Conservation (phyloP, 495 filamentous ascomycete genomes). For the Aspergillus egyptiacus region DNA sequence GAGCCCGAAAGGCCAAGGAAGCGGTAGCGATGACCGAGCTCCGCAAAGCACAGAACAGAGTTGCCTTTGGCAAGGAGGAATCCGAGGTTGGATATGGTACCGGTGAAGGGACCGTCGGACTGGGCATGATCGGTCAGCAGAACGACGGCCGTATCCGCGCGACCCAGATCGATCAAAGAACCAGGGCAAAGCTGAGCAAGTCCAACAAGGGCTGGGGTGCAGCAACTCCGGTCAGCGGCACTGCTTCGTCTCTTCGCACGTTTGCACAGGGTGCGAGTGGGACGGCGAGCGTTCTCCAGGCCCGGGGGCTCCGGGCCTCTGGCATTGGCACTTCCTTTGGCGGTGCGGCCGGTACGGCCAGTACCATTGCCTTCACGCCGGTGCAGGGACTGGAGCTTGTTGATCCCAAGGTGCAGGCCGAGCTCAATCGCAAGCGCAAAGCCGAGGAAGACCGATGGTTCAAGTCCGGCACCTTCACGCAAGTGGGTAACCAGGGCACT, state of each 20-base stretch:
- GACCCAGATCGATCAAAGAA: slow-evolving; percentile 87
- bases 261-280: slow-evolving; percentile 61
- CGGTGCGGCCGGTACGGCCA: slow-evolving; percentile 64
- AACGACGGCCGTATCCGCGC: slow-evolving; percentile 83
- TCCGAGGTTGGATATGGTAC: slow-evolving; percentile 88
- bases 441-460: slow-evolving; percentile 96
- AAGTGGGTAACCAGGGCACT: slow-evolving; percentile 56
- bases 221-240: slow-evolving; percentile 55
- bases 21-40: slow-evolving; percentile 95
- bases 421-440: slow-evolving; percentile 76
- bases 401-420: slow-evolving; percentile 84
- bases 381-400: slow-evolving; percentile 93
- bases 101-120: slow-evolving; percentile 76
- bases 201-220: slow-evolving; percentile 95
- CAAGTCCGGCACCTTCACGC: slow-evolving; percentile 91
- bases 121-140: slow-evolving; percentile 90
- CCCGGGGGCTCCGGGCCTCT: slow-evolving; percentile 65
- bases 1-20: slow-evolving; percentile 94
- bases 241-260: slow-evolving; percentile 70
- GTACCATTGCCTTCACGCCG: slow-evolving; percentile 86
- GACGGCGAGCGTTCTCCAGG: slow-evolving; percentile 59
- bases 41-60: slow-evolving; percentile 90
- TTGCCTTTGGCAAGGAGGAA: slow-evolving; percentile 95
- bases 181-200: slow-evolving; percentile 83
- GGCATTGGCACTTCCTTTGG: slow-evolving; percentile 67